Evolutionary conservation across 768 basidiomycete species (phyloP).

Genomic region (Coprinellus micaceus): DNA sequence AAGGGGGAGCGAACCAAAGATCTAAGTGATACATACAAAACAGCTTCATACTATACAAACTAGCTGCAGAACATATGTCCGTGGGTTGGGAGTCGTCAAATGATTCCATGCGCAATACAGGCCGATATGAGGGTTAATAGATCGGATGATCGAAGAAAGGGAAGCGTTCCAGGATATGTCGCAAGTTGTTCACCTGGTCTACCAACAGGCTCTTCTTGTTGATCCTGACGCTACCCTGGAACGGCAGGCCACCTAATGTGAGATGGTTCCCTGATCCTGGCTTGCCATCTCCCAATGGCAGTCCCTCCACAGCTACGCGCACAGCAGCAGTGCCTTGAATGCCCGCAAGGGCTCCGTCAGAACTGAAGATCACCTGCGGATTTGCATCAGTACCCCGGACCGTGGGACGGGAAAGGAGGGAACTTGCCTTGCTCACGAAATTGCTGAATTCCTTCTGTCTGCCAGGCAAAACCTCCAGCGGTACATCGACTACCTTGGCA

Average conservation of each 20-base stretch:
- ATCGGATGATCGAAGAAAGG: background rate
- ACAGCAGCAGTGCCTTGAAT: conserved; percentile 64
- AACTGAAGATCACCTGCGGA: conserved; percentile 62
- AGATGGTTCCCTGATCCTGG: conserved; percentile 27
- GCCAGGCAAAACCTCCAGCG: conserved; percentile 74
- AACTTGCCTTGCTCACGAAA: conserved; percentile 69
- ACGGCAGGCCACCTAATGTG: conserved; percentile 60
- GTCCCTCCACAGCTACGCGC: conserved; percentile 51
- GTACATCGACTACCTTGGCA: conserved; percentile 69
- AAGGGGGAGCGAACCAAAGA: no score
- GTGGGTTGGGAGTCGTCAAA: no score
- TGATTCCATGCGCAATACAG: no score
- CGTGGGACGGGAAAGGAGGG: background rate
- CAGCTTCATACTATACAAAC: no score
- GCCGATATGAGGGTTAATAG: no score
- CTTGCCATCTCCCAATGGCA: conserved; percentile 43
- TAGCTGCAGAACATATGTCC: no score
- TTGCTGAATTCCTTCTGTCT: conserved; percentile 71
- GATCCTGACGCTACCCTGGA: conserved; percentile 61
- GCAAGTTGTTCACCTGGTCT: background rate
- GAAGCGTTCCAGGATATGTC: background rate
- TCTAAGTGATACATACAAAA: no score
- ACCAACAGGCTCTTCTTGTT: conserved; percentile 46
- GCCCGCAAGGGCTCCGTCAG: conserved; percentile 64
- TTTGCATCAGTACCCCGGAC: background rate